Percentiles rank a stretch among this genome's conserved stretches.
Evolutionary conservation across 1,284 basidiomycete genomes (phyloP).

Genomic region (Ceratobasidium sp.): DNA sequence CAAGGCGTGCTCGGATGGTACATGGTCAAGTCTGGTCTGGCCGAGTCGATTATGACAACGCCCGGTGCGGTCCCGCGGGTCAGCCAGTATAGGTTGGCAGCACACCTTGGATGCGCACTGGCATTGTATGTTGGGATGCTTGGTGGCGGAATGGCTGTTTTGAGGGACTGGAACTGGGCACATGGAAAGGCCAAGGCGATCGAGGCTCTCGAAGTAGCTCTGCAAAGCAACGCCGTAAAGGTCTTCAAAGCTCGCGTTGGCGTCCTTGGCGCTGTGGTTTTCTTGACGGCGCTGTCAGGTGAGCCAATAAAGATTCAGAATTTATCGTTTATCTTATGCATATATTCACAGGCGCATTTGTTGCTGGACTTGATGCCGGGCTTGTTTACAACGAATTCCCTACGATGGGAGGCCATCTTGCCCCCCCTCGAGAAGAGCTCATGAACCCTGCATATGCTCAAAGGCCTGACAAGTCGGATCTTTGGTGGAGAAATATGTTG

Average conservation of each 20-base stretch:
- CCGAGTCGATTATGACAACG: slow-evolving; percentile 80
- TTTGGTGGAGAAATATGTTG: slow-evolving; percentile 93
- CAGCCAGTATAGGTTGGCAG: slow-evolving; percentile 95
- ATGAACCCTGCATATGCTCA: slow-evolving; percentile 81
- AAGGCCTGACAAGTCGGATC: slow-evolving; percentile 71
- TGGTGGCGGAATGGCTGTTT: slow-evolving; percentile 78
- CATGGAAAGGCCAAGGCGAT: slow-evolving; percentile 49
- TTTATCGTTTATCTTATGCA: slow-evolving; percentile 35
- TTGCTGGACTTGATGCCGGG: slow-evolving; percentile 97
- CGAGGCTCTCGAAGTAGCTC: slow-evolving; percentile 61
- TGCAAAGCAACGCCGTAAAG: slow-evolving; percentile 67
- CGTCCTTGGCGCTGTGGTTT: slow-evolving; percentile 77
- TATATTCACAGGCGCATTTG: slow-evolving; percentile 82
- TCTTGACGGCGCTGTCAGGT: slow-evolving; percentile 92
- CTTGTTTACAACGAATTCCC: slow-evolving; percentile 98
- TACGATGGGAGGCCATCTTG: slow-evolving; percentile 89
- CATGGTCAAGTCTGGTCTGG: slow-evolving; percentile 98
- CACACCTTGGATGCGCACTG: slow-evolving; percentile 92
- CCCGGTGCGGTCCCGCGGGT: slow-evolving; percentile 92
- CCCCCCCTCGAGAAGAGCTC: slow-evolving; percentile 86
- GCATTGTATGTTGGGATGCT: slow-evolving; percentile 94
- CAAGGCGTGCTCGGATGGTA: slow-evolving; percentile 98
- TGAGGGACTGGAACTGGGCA: slow-evolving; percentile 84
- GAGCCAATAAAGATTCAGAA: slow-evolving; percentile 45
- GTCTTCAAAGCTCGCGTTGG: slow-evolving; percentile 70